These are phyloP conservation scores for Circinella minor DNA, from an alignment of 371 early-diverging fungal genomes.

Conservation along the genomic window DNA sequence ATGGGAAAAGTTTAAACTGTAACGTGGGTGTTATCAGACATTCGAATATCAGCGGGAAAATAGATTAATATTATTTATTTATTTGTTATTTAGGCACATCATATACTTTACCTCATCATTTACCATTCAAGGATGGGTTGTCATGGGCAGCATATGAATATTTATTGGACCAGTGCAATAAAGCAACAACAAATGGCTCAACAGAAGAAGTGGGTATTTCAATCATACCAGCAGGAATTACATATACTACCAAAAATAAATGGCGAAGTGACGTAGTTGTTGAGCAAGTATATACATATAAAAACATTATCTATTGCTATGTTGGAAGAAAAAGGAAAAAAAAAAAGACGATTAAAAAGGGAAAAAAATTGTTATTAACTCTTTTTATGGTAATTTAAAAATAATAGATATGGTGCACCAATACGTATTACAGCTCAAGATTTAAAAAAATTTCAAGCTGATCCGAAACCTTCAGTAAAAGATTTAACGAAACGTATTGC, in stretches of 20 bases:
- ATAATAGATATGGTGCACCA: constrained; percentile 52
- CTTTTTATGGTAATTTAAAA: neutral
- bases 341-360: neutral
- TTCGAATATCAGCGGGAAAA: too few species aligned
- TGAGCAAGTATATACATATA: constrained; percentile 37
- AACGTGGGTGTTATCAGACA: too few species aligned
- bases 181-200: neutral
- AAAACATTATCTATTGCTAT: neutral
- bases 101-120: constrained; percentile 55
- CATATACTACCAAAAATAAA: constrained; percentile 59
- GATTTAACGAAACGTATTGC: constrained; percentile 50
- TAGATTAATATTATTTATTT: too few species aligned
- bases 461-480: constrained; percentile 52
- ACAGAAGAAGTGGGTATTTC: constrained; percentile 10
- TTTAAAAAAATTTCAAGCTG: constrained; percentile 40
- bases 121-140: constrained; percentile 59
- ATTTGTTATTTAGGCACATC: constrained; percentile 49
- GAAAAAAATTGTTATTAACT: neutral
- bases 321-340: neutral
- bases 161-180: constrained; percentile 31
- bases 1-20: too few species aligned
- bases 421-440: constrained; percentile 41
- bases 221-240: constrained; percentile 59
- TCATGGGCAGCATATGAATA: constrained; percentile 61
- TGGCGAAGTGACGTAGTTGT: constrained; percentile 62